A percentile compares a stretch with the other conserved stretches of the same genome.
These are phyloP conservation scores for Talaromyces sp. DNA, from an alignment of 2,329 filamentous ascomycete genomes.

Conservation along the genomic window DNA sequence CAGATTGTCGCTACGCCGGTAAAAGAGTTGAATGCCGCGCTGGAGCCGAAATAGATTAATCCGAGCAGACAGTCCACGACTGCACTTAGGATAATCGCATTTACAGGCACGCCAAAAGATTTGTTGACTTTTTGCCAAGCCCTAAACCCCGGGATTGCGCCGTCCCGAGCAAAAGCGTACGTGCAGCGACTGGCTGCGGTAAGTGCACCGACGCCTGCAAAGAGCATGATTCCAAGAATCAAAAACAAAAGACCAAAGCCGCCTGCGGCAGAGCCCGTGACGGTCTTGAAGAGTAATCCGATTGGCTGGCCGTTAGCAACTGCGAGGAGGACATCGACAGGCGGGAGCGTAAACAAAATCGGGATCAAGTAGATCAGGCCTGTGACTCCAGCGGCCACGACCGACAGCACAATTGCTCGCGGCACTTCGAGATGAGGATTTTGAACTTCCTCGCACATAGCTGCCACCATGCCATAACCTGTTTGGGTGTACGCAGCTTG, in stretches of 20 bases:
- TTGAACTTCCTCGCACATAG: constrained; percentile 71
- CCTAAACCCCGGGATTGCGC: constrained; percentile 67
- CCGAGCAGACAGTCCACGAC: constrained; percentile 68
- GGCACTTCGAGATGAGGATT: constrained; percentile 66
- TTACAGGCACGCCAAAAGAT: constrained; percentile 66
- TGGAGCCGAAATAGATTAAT: constrained; percentile 74
- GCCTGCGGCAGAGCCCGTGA: constrained; percentile 67
- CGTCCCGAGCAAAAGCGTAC: constrained; percentile 72
- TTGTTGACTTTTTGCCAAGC: constrained; percentile 66
- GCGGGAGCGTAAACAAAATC: constrained; percentile 71
- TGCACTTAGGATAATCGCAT: constrained; percentile 66
- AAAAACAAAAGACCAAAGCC: constrained; percentile 74
- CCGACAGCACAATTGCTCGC: constrained; percentile 67
- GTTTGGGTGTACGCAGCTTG: constrained; percentile 55
- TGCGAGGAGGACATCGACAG: constrained; percentile 60
- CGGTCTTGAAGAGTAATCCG: constrained; percentile 70
- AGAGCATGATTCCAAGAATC: constrained; percentile 72
- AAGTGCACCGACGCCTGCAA: constrained; percentile 70
- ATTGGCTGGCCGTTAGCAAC: constrained; percentile 74
- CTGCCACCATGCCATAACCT: constrained; percentile 67
- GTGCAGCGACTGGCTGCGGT: constrained; percentile 72
- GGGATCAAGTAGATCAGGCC: constrained; percentile 68
- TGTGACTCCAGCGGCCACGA: constrained; percentile 64
- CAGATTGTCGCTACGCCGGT: constrained; percentile 78
- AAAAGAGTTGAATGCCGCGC: constrained; percentile 74